Percentiles rank a stretch among this genome's conserved stretches.
Conservation (phyloP, 495 filamentous ascomycete species). For the Aspergillus funiculosus region DNA sequence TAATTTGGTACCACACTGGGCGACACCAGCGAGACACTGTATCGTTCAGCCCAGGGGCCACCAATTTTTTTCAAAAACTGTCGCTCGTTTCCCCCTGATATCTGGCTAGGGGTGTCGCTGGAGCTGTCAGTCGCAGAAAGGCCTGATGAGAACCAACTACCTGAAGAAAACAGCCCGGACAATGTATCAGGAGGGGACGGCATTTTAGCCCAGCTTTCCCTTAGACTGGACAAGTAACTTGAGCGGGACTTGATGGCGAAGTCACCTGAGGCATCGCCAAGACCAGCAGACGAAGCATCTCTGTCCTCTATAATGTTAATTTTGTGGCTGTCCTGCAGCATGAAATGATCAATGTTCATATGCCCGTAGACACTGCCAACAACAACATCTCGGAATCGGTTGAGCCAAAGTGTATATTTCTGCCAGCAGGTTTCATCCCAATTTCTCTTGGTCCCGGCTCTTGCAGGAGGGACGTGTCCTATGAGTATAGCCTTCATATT, state of each 20-base stretch:
- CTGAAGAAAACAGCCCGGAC: constrained; percentile 12
- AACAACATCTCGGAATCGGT: constrained; percentile 86
- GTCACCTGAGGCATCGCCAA: constrained; percentile 27
- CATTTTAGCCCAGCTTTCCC: constrained; percentile 69
- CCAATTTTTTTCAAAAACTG: constrained; percentile 64
- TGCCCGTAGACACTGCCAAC: constrained; percentile 78
- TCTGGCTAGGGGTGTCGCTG: constrained; percentile 3
- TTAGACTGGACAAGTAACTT: constrained; percentile 74
- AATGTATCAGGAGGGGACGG: constrained; percentile 48
- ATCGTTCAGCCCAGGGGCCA: constrained; percentile 78
- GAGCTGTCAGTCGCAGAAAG: constrained; percentile 14
- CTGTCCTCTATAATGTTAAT: constrained; percentile 47
- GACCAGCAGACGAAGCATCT: not conserved
- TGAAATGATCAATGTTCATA: constrained; percentile 98
- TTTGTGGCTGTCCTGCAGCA: constrained; percentile 80
- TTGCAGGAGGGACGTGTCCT: constrained; percentile 88
- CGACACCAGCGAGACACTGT: constrained; percentile 67
- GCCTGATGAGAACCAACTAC: constrained; percentile 4
- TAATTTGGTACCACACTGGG: constrained; percentile 91
- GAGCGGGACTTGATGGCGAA: constrained; percentile 58
- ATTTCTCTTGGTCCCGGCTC: constrained; percentile 70
- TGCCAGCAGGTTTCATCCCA: constrained; percentile 99
- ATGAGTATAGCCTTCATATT: constrained; percentile 93
- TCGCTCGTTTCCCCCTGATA: constrained; percentile 38
- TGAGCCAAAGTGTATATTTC: constrained; percentile 87